Evolutionary conservation across 139 green algal genomes (phyloP).

Genomic region (Diplosphaera chodatii): DNA sequence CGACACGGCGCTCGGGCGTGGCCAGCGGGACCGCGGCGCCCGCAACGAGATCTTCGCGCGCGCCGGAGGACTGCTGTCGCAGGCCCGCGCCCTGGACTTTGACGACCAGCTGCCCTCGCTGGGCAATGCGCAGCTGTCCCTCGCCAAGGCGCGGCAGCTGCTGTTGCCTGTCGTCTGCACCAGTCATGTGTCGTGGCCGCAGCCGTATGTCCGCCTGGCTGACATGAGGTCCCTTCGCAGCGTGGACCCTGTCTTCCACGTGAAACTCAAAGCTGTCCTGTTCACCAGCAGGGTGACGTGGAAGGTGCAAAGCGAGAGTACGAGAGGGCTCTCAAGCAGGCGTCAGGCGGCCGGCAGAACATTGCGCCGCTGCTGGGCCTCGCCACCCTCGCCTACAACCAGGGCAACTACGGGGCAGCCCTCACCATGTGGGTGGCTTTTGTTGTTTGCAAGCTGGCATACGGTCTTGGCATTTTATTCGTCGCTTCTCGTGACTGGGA

Average conservation of each 20-base stretch:
- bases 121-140: conserved; percentile 39
- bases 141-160: too few relatives aligned
- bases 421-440: too few relatives aligned
- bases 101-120: conserved; percentile 64
- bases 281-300: conserved; percentile 47
- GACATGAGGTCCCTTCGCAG: too few relatives aligned
- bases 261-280: too few relatives aligned
- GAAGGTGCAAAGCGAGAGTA: conserved; percentile 36
- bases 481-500: too few relatives aligned
- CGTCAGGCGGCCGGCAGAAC: conserved; percentile 50
- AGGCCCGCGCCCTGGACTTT: conserved; percentile 25
- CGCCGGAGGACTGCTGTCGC: conserved; percentile 26
- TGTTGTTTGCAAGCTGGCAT: too few relatives aligned
- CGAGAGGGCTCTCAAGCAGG: conserved; percentile 21
- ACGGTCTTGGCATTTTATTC: too few relatives aligned
- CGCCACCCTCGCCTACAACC: conserved; percentile 45
- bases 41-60: conserved; percentile 20
- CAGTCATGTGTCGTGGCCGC: too few relatives aligned
- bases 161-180: too few relatives aligned
- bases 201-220: too few relatives aligned
- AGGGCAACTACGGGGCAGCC: conserved; percentile 50
- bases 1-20: conserved; percentile 31
- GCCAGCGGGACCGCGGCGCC: conserved; percentile 22
- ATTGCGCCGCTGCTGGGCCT: conserved; percentile 52
- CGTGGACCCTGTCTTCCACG: too few relatives aligned